Conservation (phyloP, 1,284 basidiomycete genomes). For the Apiotrichum domesticum region DNA sequence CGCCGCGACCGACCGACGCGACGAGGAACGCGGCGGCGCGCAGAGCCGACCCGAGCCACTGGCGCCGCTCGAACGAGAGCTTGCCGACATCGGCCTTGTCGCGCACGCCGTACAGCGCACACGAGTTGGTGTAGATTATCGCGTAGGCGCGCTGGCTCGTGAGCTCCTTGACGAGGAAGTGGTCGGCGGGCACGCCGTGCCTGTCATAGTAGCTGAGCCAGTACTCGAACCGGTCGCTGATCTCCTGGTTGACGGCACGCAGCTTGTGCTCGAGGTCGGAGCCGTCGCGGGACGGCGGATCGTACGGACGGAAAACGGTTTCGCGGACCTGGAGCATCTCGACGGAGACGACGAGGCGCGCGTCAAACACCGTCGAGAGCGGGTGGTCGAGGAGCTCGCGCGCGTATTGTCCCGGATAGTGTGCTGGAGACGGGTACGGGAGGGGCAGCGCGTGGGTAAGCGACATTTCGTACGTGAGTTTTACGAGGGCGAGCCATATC, state of each 20-base stretch:
- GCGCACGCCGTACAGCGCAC: constrained; percentile 4
- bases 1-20: constrained; percentile 2
- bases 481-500: constrained; percentile 19
- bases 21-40: constrained; percentile 11
- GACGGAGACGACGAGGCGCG: constrained; percentile 21
- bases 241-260: constrained; percentile 1
- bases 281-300: background rate
- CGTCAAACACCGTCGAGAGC: constrained; percentile 17
- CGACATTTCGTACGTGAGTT: constrained; percentile 17
- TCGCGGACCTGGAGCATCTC: constrained; percentile 17
- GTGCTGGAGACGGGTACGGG: constrained; percentile 6
- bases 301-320: background rate
- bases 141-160: constrained; percentile 5
- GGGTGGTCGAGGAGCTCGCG: constrained; percentile 26
- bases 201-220: constrained; percentile 11
- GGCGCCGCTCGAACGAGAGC: constrained; percentile 6
- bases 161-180: constrained; percentile 18
- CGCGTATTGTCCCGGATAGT: constrained; percentile 13
- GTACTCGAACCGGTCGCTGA: constrained; percentile 4
- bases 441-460: constrained; percentile 22
- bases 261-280: constrained; percentile 4
- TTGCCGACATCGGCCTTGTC: background rate
- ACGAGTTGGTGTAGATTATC: constrained; percentile 7
- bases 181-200: constrained; percentile 6
- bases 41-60: constrained; percentile 8